Conservation (phyloP, 2,329 filamentous ascomycete genomes). For the Teratosphaeria pseudoeucalypti region DNA sequence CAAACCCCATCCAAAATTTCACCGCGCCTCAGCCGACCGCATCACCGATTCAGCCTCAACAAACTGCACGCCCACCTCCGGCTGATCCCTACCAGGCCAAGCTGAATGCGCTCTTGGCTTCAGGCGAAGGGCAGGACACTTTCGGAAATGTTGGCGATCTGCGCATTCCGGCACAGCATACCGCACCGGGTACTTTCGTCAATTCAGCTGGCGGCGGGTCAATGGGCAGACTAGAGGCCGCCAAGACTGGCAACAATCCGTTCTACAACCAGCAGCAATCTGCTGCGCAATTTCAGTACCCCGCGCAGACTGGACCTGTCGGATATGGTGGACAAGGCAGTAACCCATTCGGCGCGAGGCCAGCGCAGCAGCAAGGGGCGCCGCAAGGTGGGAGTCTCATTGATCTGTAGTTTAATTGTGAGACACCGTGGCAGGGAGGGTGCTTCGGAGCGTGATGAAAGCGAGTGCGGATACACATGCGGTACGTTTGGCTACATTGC, state of each 20-base stretch:
- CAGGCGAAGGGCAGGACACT: slow-evolving; percentile 88
- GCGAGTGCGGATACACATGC: not conserved
- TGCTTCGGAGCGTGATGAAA: not conserved
- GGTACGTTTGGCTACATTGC: not conserved
- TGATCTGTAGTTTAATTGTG: slow-evolving; percentile 34
- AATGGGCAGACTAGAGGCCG: slow-evolving; percentile 56
- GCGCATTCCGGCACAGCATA: slow-evolving; percentile 92
- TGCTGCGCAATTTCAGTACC: slow-evolving; percentile 32
- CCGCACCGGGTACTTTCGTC: slow-evolving; percentile 88
- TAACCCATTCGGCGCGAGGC: slow-evolving; percentile 50
- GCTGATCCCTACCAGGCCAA: slow-evolving; percentile 54
- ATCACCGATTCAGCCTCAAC: slow-evolving; percentile 22
- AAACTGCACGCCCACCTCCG: slow-evolving; percentile 12
- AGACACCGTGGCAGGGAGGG: not conserved
- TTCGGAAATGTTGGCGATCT: slow-evolving; percentile 96
- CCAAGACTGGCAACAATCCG: slow-evolving; percentile 71
- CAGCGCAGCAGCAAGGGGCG: slow-evolving; percentile 30
- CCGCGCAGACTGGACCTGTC: slow-evolving; percentile 43
- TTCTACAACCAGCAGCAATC: slow-evolving; percentile 58
- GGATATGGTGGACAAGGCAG: slow-evolving; percentile 29
- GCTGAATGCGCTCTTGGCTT: slow-evolving; percentile 76
- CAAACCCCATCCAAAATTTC: slow-evolving; percentile 28
- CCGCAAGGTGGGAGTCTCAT: slow-evolving; percentile 46
- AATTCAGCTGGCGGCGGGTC: slow-evolving; percentile 80
- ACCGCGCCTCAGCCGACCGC: slow-evolving; percentile 35